These are phyloP conservation scores for Trichoderma reesei DNA, from an alignment of 495 filamentous ascomycete species.

Conservation along the genomic window DNA sequence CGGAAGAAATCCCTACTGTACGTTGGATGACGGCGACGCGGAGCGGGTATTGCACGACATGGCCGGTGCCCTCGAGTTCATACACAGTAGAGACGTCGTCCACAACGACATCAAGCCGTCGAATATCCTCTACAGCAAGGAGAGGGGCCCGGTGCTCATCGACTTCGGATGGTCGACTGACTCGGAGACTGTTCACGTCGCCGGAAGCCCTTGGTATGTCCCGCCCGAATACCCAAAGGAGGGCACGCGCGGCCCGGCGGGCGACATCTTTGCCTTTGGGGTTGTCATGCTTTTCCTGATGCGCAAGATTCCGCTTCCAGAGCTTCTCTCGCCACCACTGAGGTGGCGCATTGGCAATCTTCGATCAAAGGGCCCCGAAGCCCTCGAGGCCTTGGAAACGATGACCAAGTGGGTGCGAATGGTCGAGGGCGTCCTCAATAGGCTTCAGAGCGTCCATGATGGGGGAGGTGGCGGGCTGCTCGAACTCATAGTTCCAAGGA, in stretches of 20 bases:
- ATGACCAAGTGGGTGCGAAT: no score
- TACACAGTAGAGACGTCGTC: not conserved
- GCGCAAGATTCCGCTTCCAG: not conserved
- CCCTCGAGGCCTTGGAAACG: no score
- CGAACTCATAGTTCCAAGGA: no score
- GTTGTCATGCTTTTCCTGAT: not conserved
- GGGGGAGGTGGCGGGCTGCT: no score
- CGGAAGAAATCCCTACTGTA: not conserved
- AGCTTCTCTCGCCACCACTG: not conserved
- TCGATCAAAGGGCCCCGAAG: no score
- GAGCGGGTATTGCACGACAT: not conserved
- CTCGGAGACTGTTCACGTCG: not conserved
- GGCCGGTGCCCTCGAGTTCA: not conserved
- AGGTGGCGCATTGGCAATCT: no score
- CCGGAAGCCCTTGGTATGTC: slow-evolving; percentile 7
- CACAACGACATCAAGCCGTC: slow-evolving; percentile 11
- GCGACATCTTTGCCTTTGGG: not conserved
- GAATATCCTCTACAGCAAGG: slow-evolving; percentile 9
- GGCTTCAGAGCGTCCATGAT: no score
- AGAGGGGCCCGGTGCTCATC: slow-evolving; percentile 5
- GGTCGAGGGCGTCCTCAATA: no score
- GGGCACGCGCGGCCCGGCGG: not conserved
- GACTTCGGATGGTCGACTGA: slow-evolving; percentile 3
- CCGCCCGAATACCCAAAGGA: not conserved
- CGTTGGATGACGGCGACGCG: not conserved